These are phyloP conservation scores for Penicillium griseofulvum DNA, from an alignment of 2,329 filamentous ascomycete genomes.

Conservation along the genomic window DNA sequence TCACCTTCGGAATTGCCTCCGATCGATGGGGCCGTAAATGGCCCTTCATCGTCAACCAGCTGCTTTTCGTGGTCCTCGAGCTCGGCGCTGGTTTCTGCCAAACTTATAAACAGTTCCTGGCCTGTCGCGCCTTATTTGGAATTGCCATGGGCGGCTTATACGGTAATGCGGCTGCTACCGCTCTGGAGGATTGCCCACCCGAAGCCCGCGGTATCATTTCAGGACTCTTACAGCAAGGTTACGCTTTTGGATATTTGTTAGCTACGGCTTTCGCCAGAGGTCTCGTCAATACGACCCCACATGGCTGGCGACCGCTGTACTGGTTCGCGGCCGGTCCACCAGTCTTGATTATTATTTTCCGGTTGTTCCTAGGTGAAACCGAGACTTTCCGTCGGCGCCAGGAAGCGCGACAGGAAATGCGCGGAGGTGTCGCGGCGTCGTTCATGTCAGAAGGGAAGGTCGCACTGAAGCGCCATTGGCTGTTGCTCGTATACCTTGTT, in stretches of 20 bases:
- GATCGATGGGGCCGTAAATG: conserved; percentile 58
- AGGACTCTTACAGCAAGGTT: conserved; percentile 63
- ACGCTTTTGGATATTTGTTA: conserved; percentile 64
- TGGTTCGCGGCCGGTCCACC: conserved; percentile 87
- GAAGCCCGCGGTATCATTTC: conserved; percentile 60
- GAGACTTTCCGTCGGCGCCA: conserved; percentile 66
- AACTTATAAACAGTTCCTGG: conserved; percentile 59
- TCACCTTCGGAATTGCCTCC: conserved; percentile 53
- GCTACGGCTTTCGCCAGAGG: conserved; percentile 54
- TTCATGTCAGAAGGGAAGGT: conserved; percentile 77
- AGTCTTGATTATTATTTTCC: conserved; percentile 74
- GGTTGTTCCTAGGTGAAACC: conserved; percentile 76
- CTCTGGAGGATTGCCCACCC: conserved; percentile 60
- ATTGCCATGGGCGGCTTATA: conserved; percentile 65
- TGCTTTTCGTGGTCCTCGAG: conserved; percentile 61
- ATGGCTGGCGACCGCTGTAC: conserved; percentile 80
- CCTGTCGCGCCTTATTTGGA: conserved; percentile 59
- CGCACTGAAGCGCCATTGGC: conserved; percentile 75
- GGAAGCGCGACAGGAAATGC: conserved; percentile 57
- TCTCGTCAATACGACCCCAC: conserved; percentile 65
- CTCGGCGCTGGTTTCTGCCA: conserved; percentile 59
- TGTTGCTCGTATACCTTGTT: conserved; percentile 75
- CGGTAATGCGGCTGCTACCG: conserved; percentile 61
- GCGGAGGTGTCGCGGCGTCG: conserved; percentile 59
- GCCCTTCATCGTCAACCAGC: conserved; percentile 60